Evolutionary conservation across 257 asterid genomes (phyloP), one percentile per base, ranked within the genome.

Genomic region (Verbascum thapsus): DNA sequence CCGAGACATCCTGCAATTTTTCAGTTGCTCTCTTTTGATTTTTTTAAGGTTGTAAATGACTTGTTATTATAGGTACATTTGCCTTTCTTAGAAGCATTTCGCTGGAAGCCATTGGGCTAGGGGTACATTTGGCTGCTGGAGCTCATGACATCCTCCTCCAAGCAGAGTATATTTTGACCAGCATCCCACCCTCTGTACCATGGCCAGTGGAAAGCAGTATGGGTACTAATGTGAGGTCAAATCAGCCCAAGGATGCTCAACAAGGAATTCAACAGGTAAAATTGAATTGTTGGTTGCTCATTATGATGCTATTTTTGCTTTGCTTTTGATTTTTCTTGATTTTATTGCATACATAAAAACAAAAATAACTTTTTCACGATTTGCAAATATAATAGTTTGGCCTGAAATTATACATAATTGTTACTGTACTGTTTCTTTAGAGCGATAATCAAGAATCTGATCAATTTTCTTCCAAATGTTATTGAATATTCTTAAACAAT

Each of bases 211-310:
- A 87, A 68, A 82, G 75, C 78, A 72, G 80, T 67, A 79, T 67
- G 61, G 76, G 69, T 60, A 70, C 77, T 45, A 65, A 74, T 62
- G 90, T 90, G 78, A 81, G 76, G 74, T 82, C 91, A 58, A 94
- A 94, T 88, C 99, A 94, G 74, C 99, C 99, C 16, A 78, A 68
- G 63, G 95, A 83, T 78, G 97, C 95, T 59, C 88, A 81, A 54
- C 92, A 94, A 70, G 99, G 99, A 75, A 78, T 94, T 76, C 91
- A 90, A 67, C 97, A 90, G 96, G 99, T 87, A 59, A n/a, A 75
- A 42, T 41, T 39, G 10, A 58, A 44, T 56, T 37, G 15, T 53
- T 23, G 26, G 51, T 45, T 66, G 54, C 35, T 51, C n/a, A n/a
- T n/a, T n/a, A n/a, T n/a, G n/a, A n/a, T n/a, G n/a, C n/a, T 3